Evolutionary conservation across 768 basidiomycete species (phyloP), one percentile per base, ranked within the genome.

Genomic region (Phylloporus rhodoxanthus): DNA sequence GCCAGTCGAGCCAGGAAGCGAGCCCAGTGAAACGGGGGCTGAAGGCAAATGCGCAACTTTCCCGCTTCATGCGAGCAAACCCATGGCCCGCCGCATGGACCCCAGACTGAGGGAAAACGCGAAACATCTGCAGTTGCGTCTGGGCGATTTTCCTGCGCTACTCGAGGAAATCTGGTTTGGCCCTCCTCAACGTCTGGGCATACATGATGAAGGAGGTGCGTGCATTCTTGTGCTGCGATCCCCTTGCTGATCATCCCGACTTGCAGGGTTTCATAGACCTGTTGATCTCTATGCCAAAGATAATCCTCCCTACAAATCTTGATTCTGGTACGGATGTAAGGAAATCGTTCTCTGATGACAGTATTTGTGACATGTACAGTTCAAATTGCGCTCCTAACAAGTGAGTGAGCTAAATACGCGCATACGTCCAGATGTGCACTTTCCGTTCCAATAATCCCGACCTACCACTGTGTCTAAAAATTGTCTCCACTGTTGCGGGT

Each of bases 11-110:
- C n/a, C n/a, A n/a, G n/a, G n/a, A n/a, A n/a, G n/a, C n/a, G n/a
- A n/a, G n/a, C n/a, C n/a, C n/a, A n/a, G n/a, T n/a, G n/a, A n/a
- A n/a, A n/a, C n/a, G n/a, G n/a, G n/a, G n/a, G n/a, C n/a, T n/a
- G n/a, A n/a, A n/a, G n/a, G n/a, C n/a, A n/a, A n/a, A n/a, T n/a
- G n/a, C n/a, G n/a, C n/a, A n/a, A 91, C 67, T 94, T 94, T 58
- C 92, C 91, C 0, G 67, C 73, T 1, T 87, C 91, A 0, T 82
- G 84, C 64, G 80, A 84, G 48, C 84, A 90, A 43, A 82, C 78
- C 62, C 81, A 87, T 54, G 90, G 87, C 0, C 77, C 81, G 4
- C 51, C 77, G 85, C 11, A 81, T 84, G 79, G 72, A 82, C 57
- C 68, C 76, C 74, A 75, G 57, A 51, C 68, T 92, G 38, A 81